Conservation (phyloP, 805 yeast genomes). For the Kluyveromyces wickerhamii region DNA sequence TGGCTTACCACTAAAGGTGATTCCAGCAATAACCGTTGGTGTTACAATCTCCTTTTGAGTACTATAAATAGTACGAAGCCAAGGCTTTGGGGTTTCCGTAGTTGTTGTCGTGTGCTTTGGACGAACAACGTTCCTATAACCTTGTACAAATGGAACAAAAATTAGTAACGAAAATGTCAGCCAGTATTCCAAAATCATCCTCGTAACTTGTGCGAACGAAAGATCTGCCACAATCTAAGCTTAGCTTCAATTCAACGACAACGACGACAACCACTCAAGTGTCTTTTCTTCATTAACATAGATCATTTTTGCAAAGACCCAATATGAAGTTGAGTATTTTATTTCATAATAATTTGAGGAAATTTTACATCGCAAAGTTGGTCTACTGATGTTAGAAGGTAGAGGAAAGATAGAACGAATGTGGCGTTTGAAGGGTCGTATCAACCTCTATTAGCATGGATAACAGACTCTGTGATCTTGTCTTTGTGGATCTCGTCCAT, state of each 20-base stretch:
- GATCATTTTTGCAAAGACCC: too few species aligned
- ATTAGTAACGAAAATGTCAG: slow-evolving; percentile 34
- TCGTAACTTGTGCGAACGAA: too few species aligned
- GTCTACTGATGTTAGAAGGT: too few species aligned
- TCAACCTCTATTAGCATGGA: not conserved
- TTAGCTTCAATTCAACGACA: too few species aligned
- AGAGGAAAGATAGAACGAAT: too few species aligned
- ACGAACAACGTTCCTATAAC: slow-evolving; percentile 26
- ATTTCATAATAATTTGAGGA: too few species aligned
- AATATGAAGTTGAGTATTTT: too few species aligned
- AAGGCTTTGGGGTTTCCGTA: slow-evolving; percentile 44
- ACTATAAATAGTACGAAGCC: slow-evolving; percentile 66
- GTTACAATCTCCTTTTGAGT: slow-evolving; percentile 56
- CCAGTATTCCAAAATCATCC: slow-evolving; percentile 7
- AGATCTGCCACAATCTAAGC: too few species aligned
- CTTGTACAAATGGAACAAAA: slow-evolving; percentile 7
- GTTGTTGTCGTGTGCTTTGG: slow-evolving; percentile 32
- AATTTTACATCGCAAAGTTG: too few species aligned
- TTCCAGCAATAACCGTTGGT: slow-evolving; percentile 54
- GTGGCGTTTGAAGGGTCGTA: not conserved
- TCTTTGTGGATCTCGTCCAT: slow-evolving; percentile 15
- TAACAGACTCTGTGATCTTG: not conserved
- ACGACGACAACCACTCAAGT: too few species aligned
- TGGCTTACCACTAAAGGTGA: slow-evolving; percentile 43
- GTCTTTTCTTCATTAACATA: too few species aligned